These are phyloP conservation scores for Bauhinia variegata DNA, from an alignment of 306 rosid genomes.

Conservation along the genomic window DNA sequence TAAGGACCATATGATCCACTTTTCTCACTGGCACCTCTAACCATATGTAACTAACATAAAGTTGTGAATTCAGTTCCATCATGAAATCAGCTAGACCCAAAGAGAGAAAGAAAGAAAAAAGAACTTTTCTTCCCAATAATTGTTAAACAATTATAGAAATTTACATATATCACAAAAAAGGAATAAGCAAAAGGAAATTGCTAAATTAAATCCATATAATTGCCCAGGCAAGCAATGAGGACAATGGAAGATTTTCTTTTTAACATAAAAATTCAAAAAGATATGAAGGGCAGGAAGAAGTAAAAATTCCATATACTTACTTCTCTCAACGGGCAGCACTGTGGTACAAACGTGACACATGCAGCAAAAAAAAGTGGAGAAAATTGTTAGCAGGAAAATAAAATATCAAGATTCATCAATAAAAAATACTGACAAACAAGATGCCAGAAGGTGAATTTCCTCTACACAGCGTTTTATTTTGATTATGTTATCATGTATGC, in stretches of 20 bases:
- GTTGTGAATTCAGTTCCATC: not conserved
- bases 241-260: too few species aligned
- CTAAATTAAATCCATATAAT: too few species aligned
- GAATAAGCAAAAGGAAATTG: not conserved
- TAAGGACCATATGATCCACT: too few species aligned
- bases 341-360: conserved; percentile 48
- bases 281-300: not conserved
- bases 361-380: conserved; percentile 41
- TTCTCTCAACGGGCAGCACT: conserved; percentile 86
- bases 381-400: conserved; percentile 39
- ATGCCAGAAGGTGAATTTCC: conserved; percentile 10
- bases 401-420: conserved; percentile 23
- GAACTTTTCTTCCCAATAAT: not conserved
- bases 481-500: conserved; percentile 21
- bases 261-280: too few species aligned
- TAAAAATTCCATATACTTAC: conserved; percentile 57
- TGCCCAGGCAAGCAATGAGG: too few species aligned
- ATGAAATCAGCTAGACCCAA: not conserved
- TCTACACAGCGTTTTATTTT: conserved; percentile 16
- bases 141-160: not conserved
- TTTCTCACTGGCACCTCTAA: too few species aligned
- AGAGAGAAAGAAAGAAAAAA: too few species aligned
- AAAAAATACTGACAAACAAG: conserved; percentile 6
- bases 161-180: too few species aligned
- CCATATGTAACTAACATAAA: not conserved